Conservation (phyloP, 306 rosid genomes). For the Begonia loranthoides region DNA sequence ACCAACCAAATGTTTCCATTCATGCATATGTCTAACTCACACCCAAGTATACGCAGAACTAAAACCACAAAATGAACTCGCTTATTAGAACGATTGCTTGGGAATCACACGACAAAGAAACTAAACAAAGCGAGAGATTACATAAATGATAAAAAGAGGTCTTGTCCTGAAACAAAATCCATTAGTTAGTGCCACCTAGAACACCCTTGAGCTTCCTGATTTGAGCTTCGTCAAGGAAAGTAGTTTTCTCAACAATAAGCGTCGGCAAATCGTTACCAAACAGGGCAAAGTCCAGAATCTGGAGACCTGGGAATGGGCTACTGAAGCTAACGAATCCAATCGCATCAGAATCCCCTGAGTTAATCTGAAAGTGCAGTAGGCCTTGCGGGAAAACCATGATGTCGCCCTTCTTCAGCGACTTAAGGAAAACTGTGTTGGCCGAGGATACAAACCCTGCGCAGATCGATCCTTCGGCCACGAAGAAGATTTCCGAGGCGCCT, state of each 20-base stretch:
- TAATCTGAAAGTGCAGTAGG: slow-evolving; percentile 58
- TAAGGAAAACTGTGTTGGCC: slow-evolving; percentile 35
- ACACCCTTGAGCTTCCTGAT: slow-evolving; percentile 77
- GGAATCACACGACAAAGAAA: no score
- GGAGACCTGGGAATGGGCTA: slow-evolving; percentile 66
- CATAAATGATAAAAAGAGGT: no score
- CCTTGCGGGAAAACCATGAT: slow-evolving; percentile 76
- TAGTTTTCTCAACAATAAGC: slow-evolving; percentile 20
- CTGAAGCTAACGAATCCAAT: slow-evolving; percentile 39
- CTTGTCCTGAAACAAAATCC: no score
- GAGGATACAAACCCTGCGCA: slow-evolving; percentile 58
- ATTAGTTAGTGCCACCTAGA: slow-evolving; percentile 43
- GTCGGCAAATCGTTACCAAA: slow-evolving; percentile 60
- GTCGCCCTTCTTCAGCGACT: slow-evolving; percentile 54
- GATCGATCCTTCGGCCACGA: slow-evolving; percentile 34
- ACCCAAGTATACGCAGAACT: no score
- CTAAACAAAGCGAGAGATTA: no score
- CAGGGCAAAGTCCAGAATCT: slow-evolving; percentile 53
- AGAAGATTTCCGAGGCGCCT: slow-evolving; percentile 37
- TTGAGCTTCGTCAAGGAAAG: slow-evolving; percentile 46
- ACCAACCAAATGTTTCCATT: no score
- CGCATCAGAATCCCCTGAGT: slow-evolving; percentile 14
- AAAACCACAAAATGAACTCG: no score
- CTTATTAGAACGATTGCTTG: no score
- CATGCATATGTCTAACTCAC: no score